Conservation (phyloP, 345 rosid species). For the Abelmoschus esculentus region DNA sequence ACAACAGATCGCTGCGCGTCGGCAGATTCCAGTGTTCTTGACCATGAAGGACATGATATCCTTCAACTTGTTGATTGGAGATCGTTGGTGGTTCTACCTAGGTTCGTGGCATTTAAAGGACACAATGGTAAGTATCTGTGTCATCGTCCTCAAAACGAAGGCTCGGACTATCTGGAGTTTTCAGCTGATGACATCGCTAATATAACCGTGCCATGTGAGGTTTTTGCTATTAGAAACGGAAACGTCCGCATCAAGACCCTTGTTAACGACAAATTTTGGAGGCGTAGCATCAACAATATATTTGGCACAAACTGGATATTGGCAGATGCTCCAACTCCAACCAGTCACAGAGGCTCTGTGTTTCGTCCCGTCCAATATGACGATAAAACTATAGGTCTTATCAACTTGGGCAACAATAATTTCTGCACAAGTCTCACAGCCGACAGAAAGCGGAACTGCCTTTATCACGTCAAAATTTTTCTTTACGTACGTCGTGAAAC, state of each 20-base stretch:
- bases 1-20: no score
- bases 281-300: no score
- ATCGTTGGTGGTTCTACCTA: neutral
- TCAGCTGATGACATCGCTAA: neutral
- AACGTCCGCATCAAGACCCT: neutral
- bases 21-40: no score
- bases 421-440: neutral
- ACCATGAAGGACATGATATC: no score
- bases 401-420: neutral
- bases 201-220: neutral
- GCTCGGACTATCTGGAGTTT: neutral
- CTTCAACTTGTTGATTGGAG: neutral
- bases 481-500: no score
- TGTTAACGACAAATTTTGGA: neutral
- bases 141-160: neutral
- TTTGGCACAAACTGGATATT: neutral
- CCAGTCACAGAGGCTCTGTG: neutral
- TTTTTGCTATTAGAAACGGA: neutral
- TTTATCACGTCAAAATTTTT: no score
- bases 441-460: neutral
- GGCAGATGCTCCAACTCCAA: no score
- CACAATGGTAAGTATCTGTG: neutral
- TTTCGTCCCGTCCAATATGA: neutral
- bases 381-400: neutral
- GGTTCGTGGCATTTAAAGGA: neutral